These are phyloP conservation scores for Talaromyces sp. DNA, from an alignment of 2,329 filamentous ascomycete species.

Conservation along the genomic window DNA sequence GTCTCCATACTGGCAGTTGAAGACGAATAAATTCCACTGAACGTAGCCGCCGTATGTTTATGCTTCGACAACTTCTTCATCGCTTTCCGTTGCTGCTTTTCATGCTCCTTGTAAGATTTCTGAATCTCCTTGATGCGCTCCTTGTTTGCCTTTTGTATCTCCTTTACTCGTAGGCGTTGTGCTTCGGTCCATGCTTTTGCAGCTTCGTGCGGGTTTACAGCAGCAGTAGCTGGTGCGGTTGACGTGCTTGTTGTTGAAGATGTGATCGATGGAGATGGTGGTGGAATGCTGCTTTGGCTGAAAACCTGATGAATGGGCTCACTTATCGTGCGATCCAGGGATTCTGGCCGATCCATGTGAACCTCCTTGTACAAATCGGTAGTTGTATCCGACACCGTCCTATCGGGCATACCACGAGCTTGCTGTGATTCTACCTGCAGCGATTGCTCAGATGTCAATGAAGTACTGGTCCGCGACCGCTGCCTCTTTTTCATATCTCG, in stretches of 20 bases:
- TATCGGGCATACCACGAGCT: neutral
- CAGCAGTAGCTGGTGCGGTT: neutral
- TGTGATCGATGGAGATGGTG: neutral
- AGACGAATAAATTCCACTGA: neutral
- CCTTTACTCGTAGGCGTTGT: conserved; percentile 14
- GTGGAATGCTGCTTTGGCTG: neutral
- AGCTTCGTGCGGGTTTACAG: conserved; percentile 15
- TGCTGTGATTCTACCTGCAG: neutral
- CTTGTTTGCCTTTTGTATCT: conserved; percentile 18
- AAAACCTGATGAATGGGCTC: neutral
- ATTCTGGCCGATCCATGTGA: neutral
- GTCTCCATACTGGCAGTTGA: conserved; percentile 9
- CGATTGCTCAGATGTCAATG: neutral
- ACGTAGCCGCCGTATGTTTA: neutral
- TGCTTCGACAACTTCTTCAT: conserved; percentile 9
- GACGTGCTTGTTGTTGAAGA: neutral
- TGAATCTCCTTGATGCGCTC: conserved; percentile 16
- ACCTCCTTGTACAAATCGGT: neutral
- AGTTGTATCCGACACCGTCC: neutral
- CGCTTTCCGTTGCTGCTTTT: conserved; percentile 16
- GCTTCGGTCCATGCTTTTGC: conserved; percentile 19
- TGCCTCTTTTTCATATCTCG: conserved; percentile 17
- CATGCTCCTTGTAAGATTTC: conserved; percentile 15
- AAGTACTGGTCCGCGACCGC: neutral
- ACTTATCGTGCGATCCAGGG: conserved; percentile 3